Base-by-base conservation (phyloP, 1,139 yeast species). In the Casaregolazyma suthepensis region DNA sequence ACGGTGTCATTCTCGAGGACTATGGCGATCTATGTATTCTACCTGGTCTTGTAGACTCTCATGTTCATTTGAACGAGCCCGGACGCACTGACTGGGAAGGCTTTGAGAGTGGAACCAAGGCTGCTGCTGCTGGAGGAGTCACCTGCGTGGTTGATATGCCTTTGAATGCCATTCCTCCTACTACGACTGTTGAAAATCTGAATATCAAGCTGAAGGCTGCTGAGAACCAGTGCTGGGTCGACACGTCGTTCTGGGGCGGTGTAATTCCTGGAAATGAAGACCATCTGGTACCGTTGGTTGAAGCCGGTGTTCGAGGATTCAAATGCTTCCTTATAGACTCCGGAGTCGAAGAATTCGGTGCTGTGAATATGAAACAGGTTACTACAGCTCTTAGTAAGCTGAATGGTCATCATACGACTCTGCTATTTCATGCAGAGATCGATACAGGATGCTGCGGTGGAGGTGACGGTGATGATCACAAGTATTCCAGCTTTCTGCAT, bases 1-100 rank as follows among this genome's bases (percentile, higher is more conserved):
- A 40, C 12, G 49, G 23, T 10, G 26, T 43, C 22, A 45, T 29
- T 5, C 55, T 61, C 18, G 45, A 52, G 23, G 75, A 83, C 57
- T 82, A 85, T 13, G 75, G 85, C 9, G 93, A 94, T 0, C 69
- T 75, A 23, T 79, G 80, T 29, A 77, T 91, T 12, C 75, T 91
- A 75, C 97, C 98, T 0, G 98, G 98, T 0, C 75, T 91, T 43
- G 96, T 91, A 1, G 98, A 91, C 66, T 80, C 96, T 9, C 98
- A 91, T 68, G 97, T 90, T 35, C 97, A 90, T 66, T 74, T 90
- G 63, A 90, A 90, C 68, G 97, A 90, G 70, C 97, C 97, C 0
- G 96, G 96, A 3, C 74, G 96, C 61, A 89, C 96, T 0, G 95
- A 87, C 57, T 90, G 96, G 96, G 97, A 90, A 71, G 97, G 96